phyloP scores from a whole-genome alignment of 345 rosid species.

The Fremontodendron californicum region DNA sequence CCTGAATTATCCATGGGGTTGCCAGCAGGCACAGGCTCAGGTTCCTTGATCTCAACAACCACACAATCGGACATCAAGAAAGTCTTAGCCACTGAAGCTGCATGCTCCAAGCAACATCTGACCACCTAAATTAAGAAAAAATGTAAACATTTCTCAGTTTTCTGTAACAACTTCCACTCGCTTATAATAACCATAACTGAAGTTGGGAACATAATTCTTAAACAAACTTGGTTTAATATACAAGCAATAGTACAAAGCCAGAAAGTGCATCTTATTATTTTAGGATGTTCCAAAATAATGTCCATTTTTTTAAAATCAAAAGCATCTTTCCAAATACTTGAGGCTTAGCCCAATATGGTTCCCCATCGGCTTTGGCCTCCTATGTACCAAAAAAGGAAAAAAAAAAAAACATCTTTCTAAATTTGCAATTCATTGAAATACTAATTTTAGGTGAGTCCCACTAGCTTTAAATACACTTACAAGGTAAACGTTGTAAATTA shows the following conservation, averaged over 20 bases:
- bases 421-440: too few relatives aligned
- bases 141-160: neutral
- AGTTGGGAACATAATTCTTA: neutral
- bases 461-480: neutral
- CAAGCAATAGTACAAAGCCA: neutral
- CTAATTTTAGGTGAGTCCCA: too few relatives aligned
- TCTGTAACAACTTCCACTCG: neutral
- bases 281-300: too few relatives aligned
- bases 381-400: too few relatives aligned
- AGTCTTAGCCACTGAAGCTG: constrained; percentile 94
- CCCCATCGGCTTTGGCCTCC: too few relatives aligned
- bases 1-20: constrained; percentile 99
- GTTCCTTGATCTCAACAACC: constrained; percentile 96
- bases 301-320: neutral
- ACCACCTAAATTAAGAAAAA: constrained; percentile 55
- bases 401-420: too few relatives aligned
- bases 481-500: neutral
- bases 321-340: neutral
- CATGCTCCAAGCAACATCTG: constrained; percentile 37
- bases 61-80: constrained; percentile 99
- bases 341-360: neutral
- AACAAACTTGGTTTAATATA: neutral
- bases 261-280: neutral
- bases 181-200: neutral
- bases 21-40: constrained; percentile 62